Evolutionary conservation across 1,284 basidiomycete species (phyloP), one percentile per base, ranked within the genome.

Genomic region (Rhodotorula mucilaginosa): DNA sequence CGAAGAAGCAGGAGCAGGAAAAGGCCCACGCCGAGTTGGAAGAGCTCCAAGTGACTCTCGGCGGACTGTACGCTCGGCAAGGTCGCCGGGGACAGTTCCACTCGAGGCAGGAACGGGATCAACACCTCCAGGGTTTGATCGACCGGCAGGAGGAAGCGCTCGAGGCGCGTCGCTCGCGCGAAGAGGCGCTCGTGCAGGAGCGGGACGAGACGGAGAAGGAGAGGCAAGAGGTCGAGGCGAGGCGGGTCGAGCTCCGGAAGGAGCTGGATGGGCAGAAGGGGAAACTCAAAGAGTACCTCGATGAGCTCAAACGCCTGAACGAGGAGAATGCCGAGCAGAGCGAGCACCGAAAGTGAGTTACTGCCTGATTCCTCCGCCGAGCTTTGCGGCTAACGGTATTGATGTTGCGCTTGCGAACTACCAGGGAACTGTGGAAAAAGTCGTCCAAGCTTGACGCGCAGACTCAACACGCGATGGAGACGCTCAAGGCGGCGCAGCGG

Each of bases 401-500:
- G 54, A 51, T 23, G 44, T n/a, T 26, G 58, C 65, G n/a, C 16
- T 5, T 52, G 5, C 16, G 18, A 52, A 34, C 34, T 34, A 5
- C 39, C 71, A 85, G 84, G 75, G 93, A 95, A 71, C 82, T 95
- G 39, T 98, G 97, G 96, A 87, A 95, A 78, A 93, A 97, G 80
- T 94, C 98, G 76, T 89, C 92, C 1, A 95, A 92, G 81, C 83
- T 97, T 46, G 87, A 90, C 70, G 90, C 89, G 71, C 85, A 89
- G 29, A 88, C 91, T 2, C 85, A 86, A 47, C 88, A 91, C 72
- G 93, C 92, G 2, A 85, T 85, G 23, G 90, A 91, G 70, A 90
- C 97, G 81, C 83, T 96, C 74, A 87, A 89, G 76, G 86, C 86
- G 5, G 89, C 93, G 0, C 91, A 97, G 81, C 85, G 94, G 67